These are phyloP conservation scores for Ceratocystis cubensis DNA, from an alignment of 2,329 filamentous ascomycete genomes.

Conservation along the genomic window DNA sequence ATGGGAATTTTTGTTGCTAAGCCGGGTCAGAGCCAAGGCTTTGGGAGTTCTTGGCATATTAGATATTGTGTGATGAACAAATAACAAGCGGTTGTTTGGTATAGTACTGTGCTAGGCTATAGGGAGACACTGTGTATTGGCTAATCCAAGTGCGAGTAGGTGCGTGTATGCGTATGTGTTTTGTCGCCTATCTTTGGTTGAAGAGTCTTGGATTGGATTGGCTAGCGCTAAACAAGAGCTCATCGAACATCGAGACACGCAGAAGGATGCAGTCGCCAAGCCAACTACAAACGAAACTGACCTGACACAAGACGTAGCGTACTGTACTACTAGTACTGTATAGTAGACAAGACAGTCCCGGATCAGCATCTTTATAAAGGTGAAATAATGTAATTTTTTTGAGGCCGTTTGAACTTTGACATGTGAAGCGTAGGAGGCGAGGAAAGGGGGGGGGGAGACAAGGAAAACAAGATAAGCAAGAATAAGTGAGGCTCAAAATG, in stretches of 20 bases:
- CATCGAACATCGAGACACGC: background rate
- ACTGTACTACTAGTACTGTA: background rate
- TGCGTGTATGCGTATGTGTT: background rate
- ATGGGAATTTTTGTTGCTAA: background rate
- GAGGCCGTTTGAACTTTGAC: background rate
- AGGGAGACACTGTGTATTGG: background rate
- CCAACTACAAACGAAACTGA: constrained; percentile 5
- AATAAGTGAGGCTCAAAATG: constrained; percentile 6
- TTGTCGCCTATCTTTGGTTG: background rate
- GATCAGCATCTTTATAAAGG: background rate
- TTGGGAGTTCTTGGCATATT: constrained; percentile 5
- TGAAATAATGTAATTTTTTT: background rate
- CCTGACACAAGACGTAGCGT: background rate
- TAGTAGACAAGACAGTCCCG: background rate
- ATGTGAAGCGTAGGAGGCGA: constrained; percentile 1
- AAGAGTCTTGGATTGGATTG: background rate
- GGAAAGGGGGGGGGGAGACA: background rate
- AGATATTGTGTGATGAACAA: background rate
- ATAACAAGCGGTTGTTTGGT: background rate
- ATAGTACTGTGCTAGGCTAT: too few species aligned
- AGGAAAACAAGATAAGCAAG: background rate
- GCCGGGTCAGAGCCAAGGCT: background rate
- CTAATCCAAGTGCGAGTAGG: background rate
- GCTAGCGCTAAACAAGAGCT: background rate
- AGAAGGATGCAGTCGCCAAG: constrained; percentile 9